Conservation (phyloP, 2,329 filamentous ascomycete species). For the Ascochyta pisi region DNA sequence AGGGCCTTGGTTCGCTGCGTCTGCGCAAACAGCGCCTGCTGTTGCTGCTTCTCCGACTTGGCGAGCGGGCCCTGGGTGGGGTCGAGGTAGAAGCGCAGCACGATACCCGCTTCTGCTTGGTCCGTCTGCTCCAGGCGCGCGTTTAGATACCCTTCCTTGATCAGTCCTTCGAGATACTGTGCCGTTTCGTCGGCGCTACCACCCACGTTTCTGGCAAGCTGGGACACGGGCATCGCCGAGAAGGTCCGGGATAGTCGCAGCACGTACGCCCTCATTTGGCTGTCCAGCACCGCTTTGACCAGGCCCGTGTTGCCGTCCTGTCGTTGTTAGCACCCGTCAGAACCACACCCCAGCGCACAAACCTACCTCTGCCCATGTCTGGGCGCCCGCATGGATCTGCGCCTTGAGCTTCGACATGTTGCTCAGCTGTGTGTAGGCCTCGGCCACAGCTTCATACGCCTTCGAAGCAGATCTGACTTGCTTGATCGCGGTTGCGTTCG, state of each 20-base stretch:
- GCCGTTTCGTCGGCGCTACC: conserved; percentile 59
- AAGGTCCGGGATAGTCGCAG: conserved; percentile 76
- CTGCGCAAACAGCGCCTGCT: conserved; percentile 57
- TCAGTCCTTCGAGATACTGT: conserved; percentile 61
- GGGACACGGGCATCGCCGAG: conserved; percentile 64
- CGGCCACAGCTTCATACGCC: conserved; percentile 74
- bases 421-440: conserved; percentile 65
- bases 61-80: conserved; percentile 46
- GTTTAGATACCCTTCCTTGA: conserved; percentile 58
- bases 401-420: conserved; percentile 64
- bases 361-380: conserved; percentile 66
- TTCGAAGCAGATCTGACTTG: conserved; percentile 66
- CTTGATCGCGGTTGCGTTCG: conserved; percentile 61
- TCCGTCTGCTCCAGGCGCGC: conserved; percentile 57
- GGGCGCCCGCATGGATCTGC: conserved; percentile 66
- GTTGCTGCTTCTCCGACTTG: conserved; percentile 50
- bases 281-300: conserved; percentile 70
- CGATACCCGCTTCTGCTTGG: conserved; percentile 49
- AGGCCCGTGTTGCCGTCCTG: conserved; percentile 77
- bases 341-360: not conserved
- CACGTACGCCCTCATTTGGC: conserved; percentile 79
- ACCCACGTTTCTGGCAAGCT: conserved; percentile 60
- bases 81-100: conserved; percentile 61
- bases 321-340: conserved; percentile 26
- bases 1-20: conserved; percentile 59